These are phyloP conservation scores for Mycocalia duriaeana DNA, from an alignment of 1,284 basidiomycete species.

Conservation along the genomic window DNA sequence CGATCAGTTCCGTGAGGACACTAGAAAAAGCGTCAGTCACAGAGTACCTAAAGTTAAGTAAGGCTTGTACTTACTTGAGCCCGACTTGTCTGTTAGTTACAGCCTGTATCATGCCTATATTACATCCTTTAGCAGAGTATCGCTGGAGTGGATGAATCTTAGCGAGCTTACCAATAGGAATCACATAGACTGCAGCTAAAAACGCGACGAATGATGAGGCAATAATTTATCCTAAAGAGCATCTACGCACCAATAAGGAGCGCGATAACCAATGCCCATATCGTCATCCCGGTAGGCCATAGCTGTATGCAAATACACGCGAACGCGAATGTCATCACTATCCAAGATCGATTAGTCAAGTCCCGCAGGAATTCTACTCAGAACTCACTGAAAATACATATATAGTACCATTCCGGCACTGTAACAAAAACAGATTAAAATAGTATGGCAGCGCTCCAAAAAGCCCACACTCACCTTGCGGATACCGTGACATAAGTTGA, in stretches of 20 bases:
- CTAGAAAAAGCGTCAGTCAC: conserved; percentile 17
- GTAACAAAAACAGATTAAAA: background rate
- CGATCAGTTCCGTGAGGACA: conserved; percentile 56
- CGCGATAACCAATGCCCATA: conserved; percentile 54
- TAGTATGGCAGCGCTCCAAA: background rate
- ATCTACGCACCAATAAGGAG: conserved; percentile 39
- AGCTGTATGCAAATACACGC: conserved; percentile 67
- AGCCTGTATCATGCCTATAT: conserved; percentile 56
- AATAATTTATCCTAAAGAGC: too few species aligned
- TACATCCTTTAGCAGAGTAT: conserved; percentile 14
- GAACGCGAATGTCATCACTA: conserved; percentile 51
- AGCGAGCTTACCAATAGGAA: conserved; percentile 43
- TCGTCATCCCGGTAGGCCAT: conserved; percentile 62
- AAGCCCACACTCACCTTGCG: conserved; percentile 37
- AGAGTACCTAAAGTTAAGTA: conserved; percentile 21
- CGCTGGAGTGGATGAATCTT: conserved; percentile 25
- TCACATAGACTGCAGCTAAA: conserved; percentile 40
- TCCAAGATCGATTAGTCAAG: background rate
- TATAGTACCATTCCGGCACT: conserved; percentile 76
- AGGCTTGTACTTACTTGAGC: conserved; percentile 34
- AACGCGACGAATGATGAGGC: too few species aligned
- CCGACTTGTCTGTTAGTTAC: conserved; percentile 60
- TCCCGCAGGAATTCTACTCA: conserved; percentile 1
- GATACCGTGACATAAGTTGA: conserved; percentile 74
- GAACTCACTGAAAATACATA: conserved; percentile 32